Percentiles rank a stretch among this genome's conserved stretches.
These are phyloP conservation scores for Naematelia aurantialba DNA, from an alignment of 768 basidiomycete genomes.

Conservation along the genomic window DNA sequence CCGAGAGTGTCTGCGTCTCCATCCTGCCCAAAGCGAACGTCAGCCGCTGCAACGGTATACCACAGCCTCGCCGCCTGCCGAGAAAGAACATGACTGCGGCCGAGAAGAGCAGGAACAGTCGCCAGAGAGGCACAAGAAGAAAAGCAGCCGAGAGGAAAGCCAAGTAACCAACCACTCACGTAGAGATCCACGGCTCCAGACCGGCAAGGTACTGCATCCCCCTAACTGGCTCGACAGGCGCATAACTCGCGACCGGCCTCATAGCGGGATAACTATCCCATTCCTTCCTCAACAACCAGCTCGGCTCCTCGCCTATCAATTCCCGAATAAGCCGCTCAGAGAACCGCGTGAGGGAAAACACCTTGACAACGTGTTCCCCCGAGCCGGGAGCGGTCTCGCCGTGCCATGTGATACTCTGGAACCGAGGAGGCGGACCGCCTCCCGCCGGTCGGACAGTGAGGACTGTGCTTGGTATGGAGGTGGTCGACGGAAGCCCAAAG, in stretches of 20 bases:
- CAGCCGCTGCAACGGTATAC: slow-evolving; percentile 54
- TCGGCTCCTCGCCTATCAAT: slow-evolving; percentile 61
- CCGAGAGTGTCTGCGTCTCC: slow-evolving; percentile 85
- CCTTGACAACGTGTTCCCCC: slow-evolving; percentile 74
- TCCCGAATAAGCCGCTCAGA: slow-evolving; percentile 66
- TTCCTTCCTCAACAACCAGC: slow-evolving; percentile 80
- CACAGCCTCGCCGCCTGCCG: background rate
- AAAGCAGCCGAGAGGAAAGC: slow-evolving; percentile 4
- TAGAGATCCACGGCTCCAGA: slow-evolving; percentile 71
- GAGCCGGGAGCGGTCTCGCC: slow-evolving; percentile 55
- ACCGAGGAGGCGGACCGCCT: slow-evolving; percentile 66
- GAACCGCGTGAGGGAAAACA: slow-evolving; percentile 68
- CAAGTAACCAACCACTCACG: slow-evolving; percentile 26
- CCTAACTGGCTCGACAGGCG: slow-evolving; percentile 70
- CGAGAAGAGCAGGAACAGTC: too few species aligned
- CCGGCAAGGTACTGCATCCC: slow-evolving; percentile 88
- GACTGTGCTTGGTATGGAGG: slow-evolving; percentile 60
- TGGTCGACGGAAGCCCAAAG: slow-evolving; percentile 57
- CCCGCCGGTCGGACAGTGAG: slow-evolving; percentile 57
- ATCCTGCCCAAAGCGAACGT: slow-evolving; percentile 62
- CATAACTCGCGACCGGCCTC: slow-evolving; percentile 63
- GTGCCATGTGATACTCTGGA: slow-evolving; percentile 82
- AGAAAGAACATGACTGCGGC: slow-evolving; percentile 57
- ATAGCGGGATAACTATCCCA: slow-evolving; percentile 54
- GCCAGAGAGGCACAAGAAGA: slow-evolving; percentile 2